Percentiles rank a stretch among this genome's conserved stretches.
Conservation (phyloP, 768 basidiomycete species). For the Hypsizygus marmoreus region DNA sequence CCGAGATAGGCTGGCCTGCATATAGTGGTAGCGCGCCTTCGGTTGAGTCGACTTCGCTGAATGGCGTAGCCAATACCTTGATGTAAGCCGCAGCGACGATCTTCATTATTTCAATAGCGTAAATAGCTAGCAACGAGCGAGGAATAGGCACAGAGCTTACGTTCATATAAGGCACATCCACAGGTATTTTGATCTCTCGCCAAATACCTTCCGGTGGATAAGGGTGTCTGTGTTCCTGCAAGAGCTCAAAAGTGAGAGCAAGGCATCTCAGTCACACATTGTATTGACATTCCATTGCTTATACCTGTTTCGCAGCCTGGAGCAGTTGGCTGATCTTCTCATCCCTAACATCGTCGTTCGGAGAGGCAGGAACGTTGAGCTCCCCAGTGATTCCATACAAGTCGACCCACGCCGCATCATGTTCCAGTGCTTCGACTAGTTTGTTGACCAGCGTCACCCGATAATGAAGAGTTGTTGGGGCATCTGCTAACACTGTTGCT, state of each 20-base stretch:
- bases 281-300: background rate
- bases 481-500: slow-evolving; percentile 39
- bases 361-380: slow-evolving; percentile 53
- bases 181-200: slow-evolving; percentile 79
- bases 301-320: slow-evolving; percentile 33
- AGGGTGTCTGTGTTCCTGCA: slow-evolving; percentile 47
- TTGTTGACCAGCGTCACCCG: slow-evolving; percentile 47
- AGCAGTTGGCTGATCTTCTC: slow-evolving; percentile 32
- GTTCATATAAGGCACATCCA: slow-evolving; percentile 82
- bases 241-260: slow-evolving; percentile 29
- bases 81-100: slow-evolving; percentile 66
- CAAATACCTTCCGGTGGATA: slow-evolving; percentile 48
- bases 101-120: slow-evolving; percentile 35
- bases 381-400: slow-evolving; percentile 73
- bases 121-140: slow-evolving; percentile 1
- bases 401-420: slow-evolving; percentile 67
- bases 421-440: slow-evolving; percentile 61
- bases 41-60: slow-evolving; percentile 29
- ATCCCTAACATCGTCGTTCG: slow-evolving; percentile 28
- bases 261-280: background rate
- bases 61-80: slow-evolving; percentile 46
- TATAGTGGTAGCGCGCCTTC: slow-evolving; percentile 52
- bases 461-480: slow-evolving; percentile 32
- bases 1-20: slow-evolving; percentile 86
- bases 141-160: slow-evolving; percentile 44